phyloP scores from a whole-genome alignment of 257 asterid species.

The Solanum tarijense region DNA sequence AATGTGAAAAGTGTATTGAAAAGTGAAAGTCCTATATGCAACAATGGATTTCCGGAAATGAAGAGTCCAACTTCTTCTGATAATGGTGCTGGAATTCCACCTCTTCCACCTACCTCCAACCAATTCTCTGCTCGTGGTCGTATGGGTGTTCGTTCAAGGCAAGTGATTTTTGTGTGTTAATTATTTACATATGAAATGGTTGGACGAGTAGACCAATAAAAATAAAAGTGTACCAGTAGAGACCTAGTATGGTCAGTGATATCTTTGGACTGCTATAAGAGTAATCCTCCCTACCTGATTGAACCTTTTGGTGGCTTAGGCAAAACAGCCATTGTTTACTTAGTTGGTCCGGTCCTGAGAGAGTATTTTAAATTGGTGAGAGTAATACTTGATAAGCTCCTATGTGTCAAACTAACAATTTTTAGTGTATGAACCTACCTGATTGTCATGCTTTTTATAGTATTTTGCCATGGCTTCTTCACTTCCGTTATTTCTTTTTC shows the following conservation, averaged over 20 bases:
- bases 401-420: background rate
- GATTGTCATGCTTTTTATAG: background rate
- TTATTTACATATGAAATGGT: background rate
- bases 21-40: conserved; percentile 29
- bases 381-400: background rate
- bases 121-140: conserved; percentile 81
- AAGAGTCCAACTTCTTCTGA: conserved; percentile 47
- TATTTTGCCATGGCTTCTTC: background rate
- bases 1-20: conserved; percentile 57
- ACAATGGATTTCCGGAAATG: conserved; percentile 47
- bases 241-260: background rate
- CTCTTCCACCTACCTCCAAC: conserved; percentile 86
- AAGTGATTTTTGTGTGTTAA: conserved; percentile 2
- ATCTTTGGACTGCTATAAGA: background rate
- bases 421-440: background rate
- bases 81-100: conserved; percentile 75
- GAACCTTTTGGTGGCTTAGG: background rate
- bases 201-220: background rate
- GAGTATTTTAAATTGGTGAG: background rate
- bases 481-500: background rate
- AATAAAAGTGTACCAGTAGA: background rate
- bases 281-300: background rate
- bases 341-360: background rate
- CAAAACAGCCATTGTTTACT: background rate
- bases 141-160: conserved; percentile 82